Evolutionary conservation across 345 rosid species (phyloP).

Genomic region (Heritiera littoralis): DNA sequence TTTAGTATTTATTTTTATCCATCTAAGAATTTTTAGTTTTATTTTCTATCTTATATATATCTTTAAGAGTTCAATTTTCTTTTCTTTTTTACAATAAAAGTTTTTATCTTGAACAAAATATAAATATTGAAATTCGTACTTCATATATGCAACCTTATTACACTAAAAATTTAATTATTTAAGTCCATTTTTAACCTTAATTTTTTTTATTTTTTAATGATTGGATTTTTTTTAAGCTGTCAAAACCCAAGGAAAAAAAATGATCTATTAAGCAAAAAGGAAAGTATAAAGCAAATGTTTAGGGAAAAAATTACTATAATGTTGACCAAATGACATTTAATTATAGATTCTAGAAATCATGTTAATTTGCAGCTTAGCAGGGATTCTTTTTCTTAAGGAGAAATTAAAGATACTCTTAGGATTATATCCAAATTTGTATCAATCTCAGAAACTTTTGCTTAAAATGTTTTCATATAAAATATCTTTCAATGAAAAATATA

Average conservation of each 20-base stretch:
- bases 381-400: conserved; percentile 22
- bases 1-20: neutral
- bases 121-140: too few relatives aligned
- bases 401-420: conserved; percentile 19
- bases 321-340: conserved; percentile 28
- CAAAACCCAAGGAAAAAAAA: neutral
- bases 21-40: neutral
- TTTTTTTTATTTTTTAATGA: neutral
- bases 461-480: neutral
- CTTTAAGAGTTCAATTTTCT: neutral
- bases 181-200: too few relatives aligned
- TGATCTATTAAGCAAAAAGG: neutral
- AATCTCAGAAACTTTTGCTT: neutral
- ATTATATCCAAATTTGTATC: conserved; percentile 15
- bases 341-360: conserved; percentile 47
- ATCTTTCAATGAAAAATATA: neutral
- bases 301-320: neutral
- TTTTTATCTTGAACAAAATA: too few relatives aligned
- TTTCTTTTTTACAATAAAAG: too few relatives aligned
- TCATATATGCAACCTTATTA: too few relatives aligned
- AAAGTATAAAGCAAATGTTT: neutral
- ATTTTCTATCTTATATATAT: neutral
- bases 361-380: conserved; percentile 29
- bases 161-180: neutral
- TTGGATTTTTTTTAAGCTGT: neutral